Conservation (phyloP, 2,329 filamentous ascomycete genomes). For the Aspergillus bombycis region DNA sequence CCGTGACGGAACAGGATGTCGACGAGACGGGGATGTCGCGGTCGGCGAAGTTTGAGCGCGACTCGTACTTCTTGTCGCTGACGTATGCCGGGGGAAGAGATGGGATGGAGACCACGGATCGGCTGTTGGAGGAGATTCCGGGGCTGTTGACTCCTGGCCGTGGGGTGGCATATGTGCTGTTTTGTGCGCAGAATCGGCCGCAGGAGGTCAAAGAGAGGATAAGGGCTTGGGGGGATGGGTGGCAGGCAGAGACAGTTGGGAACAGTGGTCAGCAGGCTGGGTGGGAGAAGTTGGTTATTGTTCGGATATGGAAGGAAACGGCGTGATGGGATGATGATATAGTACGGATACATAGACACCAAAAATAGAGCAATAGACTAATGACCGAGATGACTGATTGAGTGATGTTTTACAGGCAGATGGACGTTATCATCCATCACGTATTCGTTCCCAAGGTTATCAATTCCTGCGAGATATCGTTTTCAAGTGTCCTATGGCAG, state of each 20-base stretch:
- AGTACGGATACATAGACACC: background rate
- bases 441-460: background rate
- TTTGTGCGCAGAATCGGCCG: slow-evolving; percentile 90
- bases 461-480: background rate
- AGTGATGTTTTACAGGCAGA: background rate
- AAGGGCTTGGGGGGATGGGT: slow-evolving; percentile 60
- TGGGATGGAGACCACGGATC: slow-evolving; percentile 91
- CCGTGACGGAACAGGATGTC: slow-evolving; percentile 27
- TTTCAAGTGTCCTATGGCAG: background rate
- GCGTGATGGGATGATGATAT: background rate
- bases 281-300: slow-evolving; percentile 90
- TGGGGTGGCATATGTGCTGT: slow-evolving; percentile 84
- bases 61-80: slow-evolving; percentile 80
- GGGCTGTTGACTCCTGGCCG: slow-evolving; percentile 61
- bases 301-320: slow-evolving; percentile 73
- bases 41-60: slow-evolving; percentile 66
- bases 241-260: slow-evolving; percentile 78
- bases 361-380: background rate
- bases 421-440: background rate
- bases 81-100: slow-evolving; percentile 87
- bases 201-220: slow-evolving; percentile 70
- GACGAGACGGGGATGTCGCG: slow-evolving; percentile 30
- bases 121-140: slow-evolving; percentile 72
- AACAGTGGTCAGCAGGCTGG: slow-evolving; percentile 84
- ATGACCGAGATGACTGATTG: slow-evolving; percentile 8